These are phyloP conservation scores for Emergomyces africanus DNA, from an alignment of 2,329 filamentous ascomycete species.

Conservation along the genomic window DNA sequence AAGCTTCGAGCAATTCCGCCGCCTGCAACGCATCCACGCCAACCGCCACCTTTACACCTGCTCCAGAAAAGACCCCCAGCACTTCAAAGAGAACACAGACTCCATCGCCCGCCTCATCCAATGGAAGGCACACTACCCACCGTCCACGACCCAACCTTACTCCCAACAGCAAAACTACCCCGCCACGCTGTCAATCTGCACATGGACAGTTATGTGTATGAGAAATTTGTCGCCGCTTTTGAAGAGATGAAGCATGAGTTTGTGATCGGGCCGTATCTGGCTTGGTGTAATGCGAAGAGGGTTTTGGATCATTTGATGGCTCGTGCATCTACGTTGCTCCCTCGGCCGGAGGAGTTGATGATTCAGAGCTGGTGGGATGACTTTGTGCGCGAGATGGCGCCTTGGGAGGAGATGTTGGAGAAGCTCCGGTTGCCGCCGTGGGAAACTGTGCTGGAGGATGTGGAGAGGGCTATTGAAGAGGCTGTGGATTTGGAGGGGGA, in stretches of 20 bases:
- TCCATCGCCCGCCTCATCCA: conserved; percentile 17
- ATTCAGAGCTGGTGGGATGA: conserved; percentile 16
- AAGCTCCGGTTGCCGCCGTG: conserved; percentile 16
- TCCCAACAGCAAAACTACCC: conserved; percentile 17
- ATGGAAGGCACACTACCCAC: conserved; percentile 13
- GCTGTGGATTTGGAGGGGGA: conserved; percentile 16
- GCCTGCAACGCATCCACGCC: conserved; percentile 10
- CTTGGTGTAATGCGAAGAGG: conserved; percentile 9
- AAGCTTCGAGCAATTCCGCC: conserved; percentile 9
- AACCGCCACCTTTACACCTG: conserved; percentile 18
- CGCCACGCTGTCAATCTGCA: conserved; percentile 13
- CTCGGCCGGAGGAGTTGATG: conserved; percentile 7
- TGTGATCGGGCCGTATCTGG: conserved; percentile 6
- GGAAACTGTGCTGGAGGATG: conserved; percentile 15
- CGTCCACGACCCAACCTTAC: not conserved
- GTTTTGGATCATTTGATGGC: not conserved
- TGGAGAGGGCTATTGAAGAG: conserved; percentile 15
- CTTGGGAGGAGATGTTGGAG: conserved; percentile 16
- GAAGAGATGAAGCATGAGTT: conserved; percentile 4
- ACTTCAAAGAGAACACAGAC: conserved; percentile 9
- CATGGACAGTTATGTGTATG: conserved; percentile 14
- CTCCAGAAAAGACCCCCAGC: conserved; percentile 1
- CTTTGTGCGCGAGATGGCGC: conserved; percentile 16
- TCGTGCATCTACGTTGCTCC: not conserved
- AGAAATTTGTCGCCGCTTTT: conserved; percentile 6